phyloP scores from a whole-genome alignment of 2,329 filamentous ascomycete species.

The Scytalidium sp. region DNA sequence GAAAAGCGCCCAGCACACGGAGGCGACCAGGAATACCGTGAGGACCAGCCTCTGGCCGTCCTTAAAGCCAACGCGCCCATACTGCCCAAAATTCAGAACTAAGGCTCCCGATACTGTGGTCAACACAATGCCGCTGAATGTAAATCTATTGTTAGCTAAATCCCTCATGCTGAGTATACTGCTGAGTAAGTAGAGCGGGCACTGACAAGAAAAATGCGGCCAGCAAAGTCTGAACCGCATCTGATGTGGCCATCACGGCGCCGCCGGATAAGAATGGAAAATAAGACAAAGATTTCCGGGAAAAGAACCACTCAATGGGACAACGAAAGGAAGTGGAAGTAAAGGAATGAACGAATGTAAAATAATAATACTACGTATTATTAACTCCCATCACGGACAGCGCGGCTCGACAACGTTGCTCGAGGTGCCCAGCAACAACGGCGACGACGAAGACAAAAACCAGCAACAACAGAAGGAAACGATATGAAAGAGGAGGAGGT shows the following conservation, averaged over 20 bases:
- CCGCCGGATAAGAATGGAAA: constrained; percentile 10
- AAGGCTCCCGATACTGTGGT: constrained; percentile 26
- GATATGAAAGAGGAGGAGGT: constrained; percentile 2
- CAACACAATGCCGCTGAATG: constrained; percentile 28
- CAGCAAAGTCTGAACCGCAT: constrained; percentile 25
- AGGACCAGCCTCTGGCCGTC: constrained; percentile 35
- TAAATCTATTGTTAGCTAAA: constrained; percentile 1
- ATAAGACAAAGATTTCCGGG: constrained; percentile 18
- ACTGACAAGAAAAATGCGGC: constrained; percentile 32
- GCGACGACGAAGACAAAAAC: constrained; percentile 16
- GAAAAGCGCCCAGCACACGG: constrained; percentile 25
- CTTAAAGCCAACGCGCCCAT: constrained; percentile 27
- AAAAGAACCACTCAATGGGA: constrained; percentile 29
- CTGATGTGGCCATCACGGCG: constrained; percentile 25
- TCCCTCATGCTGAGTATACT: background rate
- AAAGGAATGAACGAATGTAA: background rate
- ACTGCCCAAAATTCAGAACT: constrained; percentile 24
- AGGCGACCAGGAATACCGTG: constrained; percentile 29
- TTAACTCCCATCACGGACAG: constrained; percentile 19
- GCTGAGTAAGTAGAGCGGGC: constrained; percentile 4
- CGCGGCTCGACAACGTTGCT: constrained; percentile 16
- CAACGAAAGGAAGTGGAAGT: too few relatives aligned
- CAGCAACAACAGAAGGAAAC: constrained; percentile 6
- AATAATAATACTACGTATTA: constrained; percentile 20
- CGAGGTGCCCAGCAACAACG: constrained; percentile 17